Conservation (phyloP, 1,284 basidiomycete species). For the Ceratobasidium sp. region DNA sequence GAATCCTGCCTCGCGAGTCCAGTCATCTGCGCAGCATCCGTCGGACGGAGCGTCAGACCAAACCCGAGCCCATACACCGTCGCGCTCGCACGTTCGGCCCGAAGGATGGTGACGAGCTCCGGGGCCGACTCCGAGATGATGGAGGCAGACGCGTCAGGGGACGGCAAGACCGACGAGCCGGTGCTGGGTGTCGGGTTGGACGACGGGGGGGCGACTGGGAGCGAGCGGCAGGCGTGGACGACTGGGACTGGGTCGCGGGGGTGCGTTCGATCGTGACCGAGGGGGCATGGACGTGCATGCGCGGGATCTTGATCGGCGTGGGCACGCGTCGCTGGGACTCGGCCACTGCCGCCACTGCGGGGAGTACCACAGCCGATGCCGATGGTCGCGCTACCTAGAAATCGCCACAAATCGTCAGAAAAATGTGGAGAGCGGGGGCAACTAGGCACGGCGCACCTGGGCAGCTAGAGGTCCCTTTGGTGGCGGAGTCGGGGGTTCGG, state of each 20-base stretch:
- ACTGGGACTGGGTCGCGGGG: slow-evolving; percentile 1
- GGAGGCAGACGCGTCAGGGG: neutral
- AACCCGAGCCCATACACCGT: slow-evolving; percentile 7
- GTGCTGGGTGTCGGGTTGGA: neutral
- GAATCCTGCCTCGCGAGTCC: neutral
- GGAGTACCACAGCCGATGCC: neutral
- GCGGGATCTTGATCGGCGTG: slow-evolving; percentile 31
- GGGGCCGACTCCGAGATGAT: slow-evolving; percentile 12
- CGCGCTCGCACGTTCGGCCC: slow-evolving; percentile 22
- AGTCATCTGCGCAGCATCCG: neutral
- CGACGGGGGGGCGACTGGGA: neutral
- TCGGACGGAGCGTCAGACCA: slow-evolving; percentile 6
- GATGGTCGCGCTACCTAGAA: neutral
- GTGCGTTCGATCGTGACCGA: slow-evolving; percentile 25
- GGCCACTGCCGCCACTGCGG: neutral
- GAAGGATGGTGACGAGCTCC: slow-evolving; percentile 8
- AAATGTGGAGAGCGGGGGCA: too few relatives aligned
- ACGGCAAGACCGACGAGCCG: neutral
- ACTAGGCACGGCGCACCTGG: neutral
- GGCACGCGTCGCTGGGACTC: slow-evolving; percentile 9
- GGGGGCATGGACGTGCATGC: slow-evolving; percentile 23
- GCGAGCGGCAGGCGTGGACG: neutral
- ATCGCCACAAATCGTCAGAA: neutral
- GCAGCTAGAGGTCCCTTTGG: neutral
- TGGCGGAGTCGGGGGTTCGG: neutral